Conservation (phyloP, 495 filamentous ascomycete species). For the Aspergillus cavernicola region DNA sequence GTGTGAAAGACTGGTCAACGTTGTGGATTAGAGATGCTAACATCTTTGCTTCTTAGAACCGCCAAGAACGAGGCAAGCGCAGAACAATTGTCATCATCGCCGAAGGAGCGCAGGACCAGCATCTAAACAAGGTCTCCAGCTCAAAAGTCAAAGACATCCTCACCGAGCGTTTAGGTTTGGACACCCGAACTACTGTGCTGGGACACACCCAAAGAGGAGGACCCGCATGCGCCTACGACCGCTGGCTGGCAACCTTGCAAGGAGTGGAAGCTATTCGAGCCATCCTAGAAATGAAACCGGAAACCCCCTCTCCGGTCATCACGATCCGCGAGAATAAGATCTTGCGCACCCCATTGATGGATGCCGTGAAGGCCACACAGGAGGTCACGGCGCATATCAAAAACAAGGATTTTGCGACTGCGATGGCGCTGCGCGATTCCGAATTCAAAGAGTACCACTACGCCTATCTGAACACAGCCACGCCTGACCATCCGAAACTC, state of each 20-base stretch:
- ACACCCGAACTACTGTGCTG: conserved; percentile 92
- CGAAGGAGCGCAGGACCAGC: conserved; percentile 84
- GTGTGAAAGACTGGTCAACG: conserved; percentile 45
- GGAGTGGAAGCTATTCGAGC: conserved; percentile 96
- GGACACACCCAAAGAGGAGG: conserved; percentile 97
- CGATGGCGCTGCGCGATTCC: conserved; percentile 82
- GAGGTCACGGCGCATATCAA: conserved; percentile 77
- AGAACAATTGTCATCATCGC: conserved; percentile 98
- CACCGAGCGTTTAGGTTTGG: conserved; percentile 71
- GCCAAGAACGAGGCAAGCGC: conserved; percentile 76
- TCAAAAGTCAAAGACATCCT: conserved; percentile 81
- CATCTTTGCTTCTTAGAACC: conserved; percentile 56
- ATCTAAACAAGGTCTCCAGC: conserved; percentile 81
- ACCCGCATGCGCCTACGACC: conserved; percentile 86
- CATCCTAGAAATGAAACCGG: conserved; percentile 85
- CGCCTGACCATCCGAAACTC: conserved; percentile 58
- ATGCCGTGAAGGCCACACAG: conserved; percentile 82
- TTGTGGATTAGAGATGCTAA: conserved; percentile 29
- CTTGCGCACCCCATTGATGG: conserved; percentile 76
- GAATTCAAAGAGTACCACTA: conserved; percentile 93
- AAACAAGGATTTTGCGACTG: conserved; percentile 73
- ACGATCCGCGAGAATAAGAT: conserved; percentile 98
- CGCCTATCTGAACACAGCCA: conserved; percentile 86
- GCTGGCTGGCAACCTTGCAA: conserved; percentile 88
- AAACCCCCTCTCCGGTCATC: conserved; percentile 91